These are phyloP conservation scores for Calonectria pseudoreteaudii DNA, from an alignment of 2,329 filamentous ascomycete species.

Conservation along the genomic window DNA sequence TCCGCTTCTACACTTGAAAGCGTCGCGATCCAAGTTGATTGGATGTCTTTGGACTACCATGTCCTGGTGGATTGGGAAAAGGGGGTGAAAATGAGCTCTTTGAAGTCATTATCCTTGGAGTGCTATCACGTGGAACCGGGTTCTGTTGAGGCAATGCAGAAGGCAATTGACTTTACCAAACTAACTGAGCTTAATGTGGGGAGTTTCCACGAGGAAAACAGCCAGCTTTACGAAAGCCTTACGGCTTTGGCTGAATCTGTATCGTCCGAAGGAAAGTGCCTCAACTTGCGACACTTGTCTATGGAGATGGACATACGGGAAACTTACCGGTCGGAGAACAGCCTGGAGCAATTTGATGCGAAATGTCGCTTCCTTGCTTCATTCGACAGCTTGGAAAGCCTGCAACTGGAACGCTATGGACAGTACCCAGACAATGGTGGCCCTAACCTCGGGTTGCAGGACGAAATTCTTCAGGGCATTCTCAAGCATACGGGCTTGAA, in stretches of 20 bases:
- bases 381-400: slow-evolving; percentile 28
- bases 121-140: neutral
- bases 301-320: neutral
- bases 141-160: neutral
- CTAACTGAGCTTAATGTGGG: slow-evolving; percentile 21
- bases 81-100: neutral
- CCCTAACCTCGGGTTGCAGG: slow-evolving; percentile 16
- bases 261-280: neutral
- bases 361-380: slow-evolving; percentile 26
- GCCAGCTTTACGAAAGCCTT: slow-evolving; percentile 13
- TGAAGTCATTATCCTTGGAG: slow-evolving; percentile 26
- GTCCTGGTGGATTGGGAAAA: slow-evolving; percentile 13
- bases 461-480: slow-evolving; percentile 24
- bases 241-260: neutral
- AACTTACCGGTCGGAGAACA: neutral
- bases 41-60: neutral
- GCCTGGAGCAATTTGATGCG: neutral
- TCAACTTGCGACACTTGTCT: slow-evolving; percentile 16
- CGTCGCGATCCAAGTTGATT: neutral
- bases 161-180: slow-evolving; percentile 26
- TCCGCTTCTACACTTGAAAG: slow-evolving; percentile 32
- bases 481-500: slow-evolving; percentile 28
- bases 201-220: neutral
- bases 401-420: slow-evolving; percentile 19
- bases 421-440: neutral